These are phyloP conservation scores for Tricholoma bakamatsutake DNA, from an alignment of 768 basidiomycete genomes.

Conservation along the genomic window DNA sequence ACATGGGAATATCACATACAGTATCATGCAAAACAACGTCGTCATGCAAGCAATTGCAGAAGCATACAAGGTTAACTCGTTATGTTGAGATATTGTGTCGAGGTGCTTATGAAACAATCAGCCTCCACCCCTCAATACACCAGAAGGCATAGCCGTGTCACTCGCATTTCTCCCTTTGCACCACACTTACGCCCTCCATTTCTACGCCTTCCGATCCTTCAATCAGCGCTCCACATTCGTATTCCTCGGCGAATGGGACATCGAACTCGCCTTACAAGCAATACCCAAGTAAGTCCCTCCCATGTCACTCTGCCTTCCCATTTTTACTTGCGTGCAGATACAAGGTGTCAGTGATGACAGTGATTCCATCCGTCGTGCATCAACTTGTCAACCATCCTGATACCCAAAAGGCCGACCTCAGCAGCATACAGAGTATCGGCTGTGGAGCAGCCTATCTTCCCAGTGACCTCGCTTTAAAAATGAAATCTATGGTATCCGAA, in stretches of 20 bases:
- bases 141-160: slow-evolving; percentile 38
- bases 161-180: slow-evolving; percentile 65
- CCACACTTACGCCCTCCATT: slow-evolving; percentile 61
- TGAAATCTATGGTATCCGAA: slow-evolving; percentile 30
- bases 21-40: slow-evolving; percentile 33
- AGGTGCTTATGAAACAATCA: background rate
- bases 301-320: background rate
- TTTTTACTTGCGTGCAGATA: slow-evolving; percentile 35
- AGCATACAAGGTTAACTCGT: slow-evolving; percentile 33
- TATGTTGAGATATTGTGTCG: background rate
- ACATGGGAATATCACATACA: slow-evolving; percentile 54
- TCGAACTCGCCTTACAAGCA: slow-evolving; percentile 40
- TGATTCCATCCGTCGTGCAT: slow-evolving; percentile 62
- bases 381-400: slow-evolving; percentile 57
- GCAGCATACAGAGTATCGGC: slow-evolving; percentile 35
- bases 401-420: slow-evolving; percentile 45
- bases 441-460: slow-evolving; percentile 70
- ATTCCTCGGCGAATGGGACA: slow-evolving; percentile 56
- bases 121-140: slow-evolving; percentile 34
- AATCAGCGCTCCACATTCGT: slow-evolving; percentile 41
- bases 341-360: slow-evolving; percentile 38
- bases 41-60: slow-evolving; percentile 23
- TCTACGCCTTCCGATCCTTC: slow-evolving; percentile 43
- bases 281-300: slow-evolving; percentile 50
- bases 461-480: slow-evolving; percentile 39